Evolutionary conservation across 352 stramenopile species (phyloP).

Genomic region (Thraustochytrium striatum): DNA sequence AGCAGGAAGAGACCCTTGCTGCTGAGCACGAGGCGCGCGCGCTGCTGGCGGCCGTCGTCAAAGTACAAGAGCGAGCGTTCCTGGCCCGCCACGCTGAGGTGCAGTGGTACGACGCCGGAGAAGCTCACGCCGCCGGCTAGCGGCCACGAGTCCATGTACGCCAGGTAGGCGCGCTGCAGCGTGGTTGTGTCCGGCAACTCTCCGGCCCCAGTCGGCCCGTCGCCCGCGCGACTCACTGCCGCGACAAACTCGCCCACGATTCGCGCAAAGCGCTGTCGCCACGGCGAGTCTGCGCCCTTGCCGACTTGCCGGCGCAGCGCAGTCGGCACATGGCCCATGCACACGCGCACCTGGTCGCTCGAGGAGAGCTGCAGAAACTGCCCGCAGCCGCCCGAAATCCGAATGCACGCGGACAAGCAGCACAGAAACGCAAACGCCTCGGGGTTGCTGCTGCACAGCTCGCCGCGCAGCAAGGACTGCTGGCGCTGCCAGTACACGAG

Average conservation of each 20-base stretch:
- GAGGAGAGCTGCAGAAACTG: conserved; percentile 19
- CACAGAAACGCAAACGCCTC: conserved; percentile 21
- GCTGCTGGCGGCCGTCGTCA: not conserved
- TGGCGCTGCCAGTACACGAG: conserved; percentile 32
- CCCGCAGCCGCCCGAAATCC: conserved; percentile 2
- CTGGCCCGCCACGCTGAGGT: not conserved
- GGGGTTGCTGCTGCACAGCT: conserved; percentile 33
- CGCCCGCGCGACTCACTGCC: not conserved
- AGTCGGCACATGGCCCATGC: conserved; percentile 22
- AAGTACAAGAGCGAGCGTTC: not conserved
- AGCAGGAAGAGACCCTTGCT: conserved; percentile 9
- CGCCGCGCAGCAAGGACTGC: not conserved
- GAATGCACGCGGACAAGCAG: not conserved
- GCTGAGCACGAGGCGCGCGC: conserved; percentile 23
- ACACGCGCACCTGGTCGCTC: not conserved
- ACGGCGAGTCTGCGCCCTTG: not conserved
- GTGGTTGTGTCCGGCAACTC: not conserved
- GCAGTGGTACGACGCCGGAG: not conserved
- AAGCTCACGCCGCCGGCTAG: not conserved
- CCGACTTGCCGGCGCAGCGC: conserved; percentile 12
- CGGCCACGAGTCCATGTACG: conserved; percentile 33
- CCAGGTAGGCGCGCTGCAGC: conserved; percentile 14
- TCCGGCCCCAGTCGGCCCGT: not conserved
- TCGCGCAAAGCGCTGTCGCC: conserved; percentile 7
- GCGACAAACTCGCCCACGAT: not conserved